Conservation (phyloP, 2,329 filamentous ascomycete genomes). For the Pseudocercospora eumusae region DNA sequence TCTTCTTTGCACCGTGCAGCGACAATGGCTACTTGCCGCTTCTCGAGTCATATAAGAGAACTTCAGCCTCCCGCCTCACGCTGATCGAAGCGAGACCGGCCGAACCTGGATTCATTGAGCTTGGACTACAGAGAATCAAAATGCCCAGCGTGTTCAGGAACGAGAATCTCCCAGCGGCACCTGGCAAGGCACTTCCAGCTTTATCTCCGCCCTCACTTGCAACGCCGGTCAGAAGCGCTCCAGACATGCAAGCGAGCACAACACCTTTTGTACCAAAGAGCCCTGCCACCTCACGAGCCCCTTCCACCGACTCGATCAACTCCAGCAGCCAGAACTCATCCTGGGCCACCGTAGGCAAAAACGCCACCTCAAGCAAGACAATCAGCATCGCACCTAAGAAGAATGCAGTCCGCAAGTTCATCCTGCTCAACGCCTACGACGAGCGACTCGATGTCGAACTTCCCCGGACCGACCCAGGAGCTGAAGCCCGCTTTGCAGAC, state of each 20-base stretch:
- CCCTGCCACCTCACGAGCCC: slow-evolving; percentile 27
- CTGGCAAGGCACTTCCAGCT: slow-evolving; percentile 11
- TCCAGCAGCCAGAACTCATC: slow-evolving; percentile 29
- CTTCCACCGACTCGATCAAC: slow-evolving; percentile 22
- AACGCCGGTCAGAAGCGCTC: slow-evolving; percentile 1
- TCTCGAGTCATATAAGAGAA: slow-evolving; percentile 49
- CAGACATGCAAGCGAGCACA: slow-evolving; percentile 11
- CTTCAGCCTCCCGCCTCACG: slow-evolving; percentile 45
- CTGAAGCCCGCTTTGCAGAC: slow-evolving; percentile 34
- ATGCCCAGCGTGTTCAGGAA: slow-evolving; percentile 48
- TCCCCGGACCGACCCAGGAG: slow-evolving; percentile 34
- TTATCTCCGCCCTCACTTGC: slow-evolving; percentile 1
- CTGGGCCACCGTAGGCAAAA: slow-evolving; percentile 49
- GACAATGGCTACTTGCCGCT: slow-evolving; percentile 51
- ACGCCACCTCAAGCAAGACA: slow-evolving; percentile 37
- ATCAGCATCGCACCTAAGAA: slow-evolving; percentile 44
- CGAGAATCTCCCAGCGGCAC: slow-evolving; percentile 32
- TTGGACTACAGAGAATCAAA: slow-evolving; percentile 45
- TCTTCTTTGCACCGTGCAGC: slow-evolving; percentile 52
- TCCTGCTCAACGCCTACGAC: slow-evolving; percentile 47
- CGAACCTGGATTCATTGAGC: slow-evolving; percentile 44
- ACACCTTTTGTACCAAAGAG: slow-evolving; percentile 20
- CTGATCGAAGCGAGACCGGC: slow-evolving; percentile 49
- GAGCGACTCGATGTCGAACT: slow-evolving; percentile 48
- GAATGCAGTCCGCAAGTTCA: slow-evolving; percentile 37